Evolutionary conservation across 345 rosid species (phyloP), one percentile per base, ranked within the genome.

Genomic region (Sisymbrium altissimum): DNA sequence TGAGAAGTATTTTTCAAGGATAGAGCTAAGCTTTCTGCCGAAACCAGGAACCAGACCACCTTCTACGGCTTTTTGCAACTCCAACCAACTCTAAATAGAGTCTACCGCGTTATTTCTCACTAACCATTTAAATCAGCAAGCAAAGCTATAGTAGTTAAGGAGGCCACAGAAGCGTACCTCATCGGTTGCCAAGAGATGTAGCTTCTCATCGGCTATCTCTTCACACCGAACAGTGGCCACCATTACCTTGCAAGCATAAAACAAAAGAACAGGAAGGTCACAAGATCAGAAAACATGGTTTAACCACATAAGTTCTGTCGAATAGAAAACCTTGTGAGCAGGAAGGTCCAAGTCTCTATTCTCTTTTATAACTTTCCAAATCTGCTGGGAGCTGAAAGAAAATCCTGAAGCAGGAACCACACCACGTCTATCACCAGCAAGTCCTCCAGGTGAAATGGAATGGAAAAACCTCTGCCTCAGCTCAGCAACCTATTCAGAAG

Each of bases 221-320:
- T 91, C 96, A 81, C 97, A 94, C n/a, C 97, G 91, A 75, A 88
- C 88, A 23, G 93, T 88, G 69, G 97, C 94, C 76, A 89, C 97
- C 97, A 91, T 88, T 70, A 94, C 91, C 96, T 91, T 52, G 66
- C 57, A 78, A 77, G 32, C 46, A 64, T 71, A 40, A 65, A 56
- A 35, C 17, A 52, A 68, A 49, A 77, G 5, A 55, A 58, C 14
- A 39, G 56, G 14, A n/a, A 48, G 15, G 32, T 57, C 67, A 57
- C 9, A 48, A 46, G 61, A 19, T 15, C 13, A 38, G 11, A 33
- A 52, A 41, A 43, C 32, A 59, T 73, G 63, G 61, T 32, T 77
- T 35, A 6, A 64, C 33, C 15, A 46, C 30, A 74, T 9, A 66
- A 12, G 33, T 35, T 68, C 55, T 44, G 17, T 17, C 15, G 57